Percentiles rank a stretch among this genome's conserved stretches.
Conservation (phyloP, 768 basidiomycete genomes). For the Lyophyllum decastes region DNA sequence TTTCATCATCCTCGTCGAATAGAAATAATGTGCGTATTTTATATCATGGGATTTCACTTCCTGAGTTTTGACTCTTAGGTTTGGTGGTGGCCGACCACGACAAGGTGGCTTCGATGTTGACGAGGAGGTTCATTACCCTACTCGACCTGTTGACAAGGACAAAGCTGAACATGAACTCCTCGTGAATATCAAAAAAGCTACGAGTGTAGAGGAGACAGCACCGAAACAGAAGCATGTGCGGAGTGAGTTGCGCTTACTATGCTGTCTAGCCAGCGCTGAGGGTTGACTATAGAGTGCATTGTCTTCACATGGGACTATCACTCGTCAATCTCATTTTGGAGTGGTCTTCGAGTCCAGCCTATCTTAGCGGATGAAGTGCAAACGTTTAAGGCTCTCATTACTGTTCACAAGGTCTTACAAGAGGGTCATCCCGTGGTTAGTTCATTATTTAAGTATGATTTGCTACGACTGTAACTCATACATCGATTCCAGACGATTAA, state of each 20-base stretch:
- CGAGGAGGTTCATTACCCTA: constrained; percentile 90
- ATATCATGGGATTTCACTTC: not conserved
- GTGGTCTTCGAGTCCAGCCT: constrained; percentile 93
- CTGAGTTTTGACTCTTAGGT: constrained; percentile 30
- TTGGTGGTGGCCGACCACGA: constrained; percentile 37
- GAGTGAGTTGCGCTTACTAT: constrained; percentile 56
- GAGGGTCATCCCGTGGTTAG: constrained; percentile 93
- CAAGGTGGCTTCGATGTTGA: constrained; percentile 64
- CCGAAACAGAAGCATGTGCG: constrained; percentile 99
- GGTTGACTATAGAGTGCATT: constrained; percentile 74
- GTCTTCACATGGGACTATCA: constrained; percentile 99
- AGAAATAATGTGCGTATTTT: constrained; percentile 15
- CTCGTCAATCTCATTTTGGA: constrained; percentile 97
- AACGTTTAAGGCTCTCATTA: constrained; percentile 97
- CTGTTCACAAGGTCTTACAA: constrained; percentile 96
- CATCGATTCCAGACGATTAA: constrained; percentile 76
- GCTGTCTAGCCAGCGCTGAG: not conserved
- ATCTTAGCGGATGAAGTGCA: constrained; percentile 97
- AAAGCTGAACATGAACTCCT: constrained; percentile 94
- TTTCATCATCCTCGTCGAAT: constrained; percentile 1
- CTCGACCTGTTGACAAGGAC: constrained; percentile 97
- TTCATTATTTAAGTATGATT: constrained; percentile 7
- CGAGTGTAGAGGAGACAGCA: constrained; percentile 90
- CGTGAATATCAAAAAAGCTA: constrained; percentile 98
- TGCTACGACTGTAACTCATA: not conserved